These are phyloP conservation scores for Pisolithus sp. DNA, from an alignment of 768 basidiomycete genomes.

Conservation along the genomic window DNA sequence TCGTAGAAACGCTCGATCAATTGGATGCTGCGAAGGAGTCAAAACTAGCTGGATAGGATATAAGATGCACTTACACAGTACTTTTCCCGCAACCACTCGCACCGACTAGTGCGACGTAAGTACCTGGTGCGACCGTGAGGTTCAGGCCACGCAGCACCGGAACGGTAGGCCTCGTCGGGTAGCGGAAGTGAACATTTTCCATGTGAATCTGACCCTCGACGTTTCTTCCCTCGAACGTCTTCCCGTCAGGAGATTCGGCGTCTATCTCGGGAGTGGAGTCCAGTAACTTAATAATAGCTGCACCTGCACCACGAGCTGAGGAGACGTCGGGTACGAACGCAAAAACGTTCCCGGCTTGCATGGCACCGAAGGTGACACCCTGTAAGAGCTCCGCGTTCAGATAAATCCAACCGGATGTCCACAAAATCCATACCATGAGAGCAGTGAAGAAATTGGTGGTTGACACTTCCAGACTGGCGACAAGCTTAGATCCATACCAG, in stretches of 20 bases:
- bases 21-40: conserved; percentile 49
- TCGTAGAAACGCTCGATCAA: conserved; percentile 84
- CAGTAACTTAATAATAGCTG: conserved; percentile 67
- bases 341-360: conserved; percentile 84
- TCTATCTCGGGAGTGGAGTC: conserved; percentile 77
- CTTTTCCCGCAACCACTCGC: conserved; percentile 79
- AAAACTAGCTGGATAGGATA: neutral
- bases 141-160: conserved; percentile 78
- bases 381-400: conserved; percentile 47
- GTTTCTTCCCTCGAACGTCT: conserved; percentile 36
- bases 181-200: conserved; percentile 82
- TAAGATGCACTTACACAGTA: conserved; percentile 53
- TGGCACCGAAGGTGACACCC: conserved; percentile 50
- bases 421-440: conserved; percentile 53
- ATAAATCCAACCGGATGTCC: neutral
- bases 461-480: conserved; percentile 45
- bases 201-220: conserved; percentile 64
- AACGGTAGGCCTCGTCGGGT: conserved; percentile 80
- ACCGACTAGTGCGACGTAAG: conserved; percentile 79
- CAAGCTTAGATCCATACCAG: conserved; percentile 66
- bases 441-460: conserved; percentile 76
- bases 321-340: conserved; percentile 85
- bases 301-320: conserved; percentile 72
- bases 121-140: conserved; percentile 66
- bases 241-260: conserved; percentile 64